Base-by-base conservation (phyloP, 1,284 basidiomycete species). In the Trametes sp. region DNA sequence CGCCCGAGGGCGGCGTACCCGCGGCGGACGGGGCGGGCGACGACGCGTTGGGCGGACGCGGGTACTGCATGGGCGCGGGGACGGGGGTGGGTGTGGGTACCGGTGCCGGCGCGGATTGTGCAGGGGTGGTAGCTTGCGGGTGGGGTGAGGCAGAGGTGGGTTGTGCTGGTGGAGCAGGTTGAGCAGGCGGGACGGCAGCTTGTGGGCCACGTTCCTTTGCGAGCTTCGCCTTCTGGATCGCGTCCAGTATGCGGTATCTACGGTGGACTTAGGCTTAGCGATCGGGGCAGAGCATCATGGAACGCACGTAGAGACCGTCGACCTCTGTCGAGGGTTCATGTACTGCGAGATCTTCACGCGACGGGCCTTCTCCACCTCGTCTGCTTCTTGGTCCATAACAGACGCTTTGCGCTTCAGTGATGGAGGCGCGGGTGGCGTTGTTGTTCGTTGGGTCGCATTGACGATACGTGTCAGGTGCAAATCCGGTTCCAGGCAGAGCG, bases 401-500 rank as follows among this genome's bases (percentile, higher is more conserved):
- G 82, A 77, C 46, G 88, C 87, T 73, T 93, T 94, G n/a, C 92
- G 84, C 69, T 92, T 93, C 59, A 92, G 78, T 1, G 91, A 87
- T n/a, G 82, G 76, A 1, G 90, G 89, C 24, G 85, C 81, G 14
- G 85, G 82, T 0, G 90, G 89, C 0, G 85, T 86, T 1, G 91
- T 89, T 0, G 88, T 87, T 54, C 88, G 78, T 51, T 90, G 77
- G 4, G 90, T 82, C 66, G 85, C 84, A 70, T 94, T 93, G 13
- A 85, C 90, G 26, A 92, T 83, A 26, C 91, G 85, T 19, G 86
- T 84, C 29, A 93, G 80, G 71, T 89, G 87, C 1, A 89, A 86
- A 69, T 93, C 84, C 2, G 92, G 92, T 63, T 89, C 86, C 24
- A 94, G 81, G 72, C 91, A 93, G 42, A 94, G 78, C 8, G 92